Conservation (phyloP, 805 yeast species). For the Allodekkera sacchari region DNA sequence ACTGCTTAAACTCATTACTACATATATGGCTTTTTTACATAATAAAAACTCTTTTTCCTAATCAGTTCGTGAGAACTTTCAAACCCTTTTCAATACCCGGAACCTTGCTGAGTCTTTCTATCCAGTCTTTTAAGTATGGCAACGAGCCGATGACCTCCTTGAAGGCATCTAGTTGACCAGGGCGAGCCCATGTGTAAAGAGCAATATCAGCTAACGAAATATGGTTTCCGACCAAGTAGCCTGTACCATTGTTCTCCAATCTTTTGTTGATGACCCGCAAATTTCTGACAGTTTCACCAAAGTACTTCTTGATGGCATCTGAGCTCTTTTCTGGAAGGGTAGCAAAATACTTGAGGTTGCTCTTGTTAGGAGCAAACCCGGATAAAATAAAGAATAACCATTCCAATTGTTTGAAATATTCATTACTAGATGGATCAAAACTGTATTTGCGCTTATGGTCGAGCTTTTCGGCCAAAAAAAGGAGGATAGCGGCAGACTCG, state of each 20-base stretch:
- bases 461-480: slow-evolving; percentile 47
- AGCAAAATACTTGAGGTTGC: slow-evolving; percentile 43
- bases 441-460: slow-evolving; percentile 42
- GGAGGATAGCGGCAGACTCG: slow-evolving; percentile 52
- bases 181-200: slow-evolving; percentile 35
- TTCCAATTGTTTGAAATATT: slow-evolving; percentile 42
- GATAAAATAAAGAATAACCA: slow-evolving; percentile 49
- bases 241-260: slow-evolving; percentile 33
- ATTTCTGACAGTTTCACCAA: slow-evolving; percentile 39
- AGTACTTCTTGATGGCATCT: slow-evolving; percentile 43
- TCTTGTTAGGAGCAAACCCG: slow-evolving; percentile 50
- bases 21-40: too few relatives aligned
- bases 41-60: too few relatives aligned
- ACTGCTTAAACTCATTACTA: too few relatives aligned
- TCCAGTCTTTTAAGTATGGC: slow-evolving; percentile 71
- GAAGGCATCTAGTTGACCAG: slow-evolving; percentile 3
- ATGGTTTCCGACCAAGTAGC: slow-evolving; percentile 50
- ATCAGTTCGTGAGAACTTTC: not conserved
- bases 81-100: slow-evolving; percentile 51
- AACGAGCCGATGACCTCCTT: slow-evolving; percentile 29
- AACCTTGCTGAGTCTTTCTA: slow-evolving; percentile 79
- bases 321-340: slow-evolving; percentile 37
- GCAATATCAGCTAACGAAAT: slow-evolving; percentile 49
- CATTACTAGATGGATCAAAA: slow-evolving; percentile 26
- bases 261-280: slow-evolving; percentile 43